Evolutionary conservation across 2,329 filamentous ascomycete genomes (phyloP), one percentile per base, ranked within the genome.

Genomic region (Alternaria viburni): DNA sequence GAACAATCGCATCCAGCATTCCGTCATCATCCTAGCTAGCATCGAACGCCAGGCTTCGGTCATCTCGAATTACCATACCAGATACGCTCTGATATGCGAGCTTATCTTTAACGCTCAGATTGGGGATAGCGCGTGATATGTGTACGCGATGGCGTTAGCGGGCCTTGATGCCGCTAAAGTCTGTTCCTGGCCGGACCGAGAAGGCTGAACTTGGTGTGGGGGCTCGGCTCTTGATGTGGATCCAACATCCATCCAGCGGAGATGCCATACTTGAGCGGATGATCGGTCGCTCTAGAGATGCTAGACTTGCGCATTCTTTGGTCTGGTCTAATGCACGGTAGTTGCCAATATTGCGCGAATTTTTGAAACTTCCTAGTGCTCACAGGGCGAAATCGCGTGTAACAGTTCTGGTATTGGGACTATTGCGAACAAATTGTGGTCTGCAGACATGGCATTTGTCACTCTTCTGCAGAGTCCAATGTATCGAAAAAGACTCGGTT

Each of bases 101-200:
- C 76, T 79, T 79, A 79, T 79, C 77, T 78, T 67, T 71, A 30
- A 54, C 51, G 43, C 67, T 26, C 55, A 57, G 57, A 74, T 67
- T 54, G 54, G 67, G 72, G 21, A 55, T 77, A 75, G 75, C 64
- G 71, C 57, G 32, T 32, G 46, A 68, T 63, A 56, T 30, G 30
- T 41, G 63, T 67, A 61, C 36, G 59, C 58, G 23, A 68, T 45
- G 36, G 50, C 46, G 46, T 47, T 26, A 52, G 51, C 59, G 46
- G 54, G 61, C 32, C 51, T 23, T 36, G 41, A 61, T 64, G 55
- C 43, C 17, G 56, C 61, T 61, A 66, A 44, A n/a, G 25, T 21
- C 26, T 46, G 64, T 68, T 68, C 61, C 62, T 71, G 57, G 67
- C 57, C 25, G 57, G 60, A 59, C 45, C 44, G 26, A 52, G 47